Conservation (phyloP, 1,284 basidiomycete genomes). For the Stygiomarasmius scandens region DNA sequence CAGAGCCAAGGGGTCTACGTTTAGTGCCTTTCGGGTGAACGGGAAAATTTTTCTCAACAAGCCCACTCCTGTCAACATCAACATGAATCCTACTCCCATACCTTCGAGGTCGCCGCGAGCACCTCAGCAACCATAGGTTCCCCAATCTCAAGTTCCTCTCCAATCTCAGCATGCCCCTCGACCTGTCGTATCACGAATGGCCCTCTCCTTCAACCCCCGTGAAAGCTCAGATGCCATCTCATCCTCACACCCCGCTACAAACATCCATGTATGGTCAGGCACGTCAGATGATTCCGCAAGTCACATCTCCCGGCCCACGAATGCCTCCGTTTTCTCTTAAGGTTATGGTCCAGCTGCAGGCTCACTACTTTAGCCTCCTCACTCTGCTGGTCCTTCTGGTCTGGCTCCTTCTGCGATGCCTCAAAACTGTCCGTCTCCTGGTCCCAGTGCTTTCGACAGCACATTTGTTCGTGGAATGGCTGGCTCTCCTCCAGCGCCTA, state of each 20-base stretch:
- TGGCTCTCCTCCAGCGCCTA: slow-evolving; percentile 49
- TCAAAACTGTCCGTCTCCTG: slow-evolving; percentile 35
- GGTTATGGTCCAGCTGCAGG: slow-evolving; percentile 47
- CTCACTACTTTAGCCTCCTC: slow-evolving; percentile 43
- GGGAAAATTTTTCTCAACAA: slow-evolving; percentile 55
- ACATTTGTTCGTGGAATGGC: slow-evolving; percentile 36
- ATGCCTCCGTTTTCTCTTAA: slow-evolving; percentile 49
- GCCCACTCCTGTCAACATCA: slow-evolving; percentile 28
- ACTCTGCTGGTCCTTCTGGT: slow-evolving; percentile 30
- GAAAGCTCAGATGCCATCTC: slow-evolving; percentile 43
- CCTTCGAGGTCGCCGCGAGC: neutral
- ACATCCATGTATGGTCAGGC: slow-evolving; percentile 49
- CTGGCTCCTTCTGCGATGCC: slow-evolving; percentile 57
- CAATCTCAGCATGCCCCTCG: slow-evolving; percentile 36
- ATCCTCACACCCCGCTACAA: slow-evolving; percentile 36
- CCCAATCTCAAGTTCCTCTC: slow-evolving; percentile 15
- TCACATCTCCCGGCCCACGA: slow-evolving; percentile 46
- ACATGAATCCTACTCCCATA: slow-evolving; percentile 20
- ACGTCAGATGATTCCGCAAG: slow-evolving; percentile 47
- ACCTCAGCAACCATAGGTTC: neutral
- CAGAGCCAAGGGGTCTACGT: too few species aligned
- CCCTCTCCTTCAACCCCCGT: slow-evolving; percentile 42
- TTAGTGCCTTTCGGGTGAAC: slow-evolving; percentile 29
- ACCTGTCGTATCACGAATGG: slow-evolving; percentile 32
- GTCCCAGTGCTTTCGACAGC: slow-evolving; percentile 50